Evolutionary conservation across 1,139 yeast species (phyloP).

Genomic region (Williopsis jadinii): DNA sequence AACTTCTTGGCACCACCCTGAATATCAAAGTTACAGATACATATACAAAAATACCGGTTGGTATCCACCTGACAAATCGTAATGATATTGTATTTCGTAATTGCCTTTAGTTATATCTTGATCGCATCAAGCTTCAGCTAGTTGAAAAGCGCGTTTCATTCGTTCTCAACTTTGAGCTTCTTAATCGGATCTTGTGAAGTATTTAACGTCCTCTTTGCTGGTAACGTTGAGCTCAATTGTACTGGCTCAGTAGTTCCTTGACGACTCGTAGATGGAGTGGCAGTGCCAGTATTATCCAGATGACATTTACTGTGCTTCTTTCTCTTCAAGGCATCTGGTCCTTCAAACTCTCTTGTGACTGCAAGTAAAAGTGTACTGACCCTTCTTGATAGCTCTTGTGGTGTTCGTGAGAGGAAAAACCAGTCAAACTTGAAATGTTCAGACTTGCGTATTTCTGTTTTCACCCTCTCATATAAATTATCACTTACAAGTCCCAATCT

Average conservation of each 20-base stretch:
- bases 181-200: background rate
- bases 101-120: no score
- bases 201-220: no score
- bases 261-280: slow-evolving; percentile 7
- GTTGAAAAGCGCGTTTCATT: no score
- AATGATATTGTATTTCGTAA: no score
- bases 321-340: slow-evolving; percentile 44
- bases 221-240: background rate
- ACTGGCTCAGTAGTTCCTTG: slow-evolving; percentile 9
- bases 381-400: slow-evolving; percentile 79
- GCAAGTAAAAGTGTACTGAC: slow-evolving; percentile 73
- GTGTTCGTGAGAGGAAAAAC: slow-evolving; percentile 79
- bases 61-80: no score
- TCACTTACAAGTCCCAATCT: slow-evolving; percentile 72
- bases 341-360: slow-evolving; percentile 73
- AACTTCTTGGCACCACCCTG: no score
- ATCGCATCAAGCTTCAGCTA: no score
- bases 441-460: slow-evolving; percentile 65
- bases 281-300: slow-evolving; percentile 4
- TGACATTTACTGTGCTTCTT: slow-evolving; percentile 17
- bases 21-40: no score
- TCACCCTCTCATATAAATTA: slow-evolving; percentile 65
- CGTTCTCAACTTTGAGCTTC: background rate
- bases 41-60: no score
- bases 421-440: slow-evolving; percentile 84